Evolutionary conservation across 805 yeast genomes (phyloP), one percentile per base, ranked within the genome.

Genomic region (Sporopachydermia quercuum): DNA sequence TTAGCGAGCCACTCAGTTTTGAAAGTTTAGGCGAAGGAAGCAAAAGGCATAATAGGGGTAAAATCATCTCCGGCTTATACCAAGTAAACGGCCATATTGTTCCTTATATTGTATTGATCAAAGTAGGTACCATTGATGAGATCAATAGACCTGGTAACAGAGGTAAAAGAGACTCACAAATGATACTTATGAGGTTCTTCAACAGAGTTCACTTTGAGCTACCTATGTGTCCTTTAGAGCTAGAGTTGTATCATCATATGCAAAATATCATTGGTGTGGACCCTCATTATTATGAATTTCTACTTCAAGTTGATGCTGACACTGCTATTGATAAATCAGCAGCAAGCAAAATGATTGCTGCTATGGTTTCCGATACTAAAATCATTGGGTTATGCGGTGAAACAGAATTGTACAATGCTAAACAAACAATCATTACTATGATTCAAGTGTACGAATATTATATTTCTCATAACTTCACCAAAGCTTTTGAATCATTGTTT

Each of bases 91-190:
- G 75, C 42, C 65, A 62, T 18, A 68, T 72, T 36, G 71, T 73
- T 19, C 79, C 79, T 1, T 61, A 71, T 45, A 50, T 74, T 37
- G 70, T 70, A 3, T 53, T 74, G 41, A 78, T 74, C 37, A 74
- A 74, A 54, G 73, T 75, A 42, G 79, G 79, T 36, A 70, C 74
- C 19, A 76, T 78, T 2, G 69, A 65, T 6, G 79, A 74, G 52
- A 68, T 66, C 11, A 64, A 63, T 41, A 55, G 69, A 38, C 79
- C 79, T 11, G 79, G 79, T 44, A 74, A 74, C 54, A 65, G 79
- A 51, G 79, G 79, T 53, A 74, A 74, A 55, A 73, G 79, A 51
- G 79, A 74, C 50, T 70, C 78, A 14, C 79, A 74, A 53, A 64
- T 74, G 57, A 56, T 74, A 35, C 58, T 74, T 48, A 74, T 74